Base-by-base conservation (phyloP, 139 green algal species). In the Raphidocelis subcapitata region DNA sequence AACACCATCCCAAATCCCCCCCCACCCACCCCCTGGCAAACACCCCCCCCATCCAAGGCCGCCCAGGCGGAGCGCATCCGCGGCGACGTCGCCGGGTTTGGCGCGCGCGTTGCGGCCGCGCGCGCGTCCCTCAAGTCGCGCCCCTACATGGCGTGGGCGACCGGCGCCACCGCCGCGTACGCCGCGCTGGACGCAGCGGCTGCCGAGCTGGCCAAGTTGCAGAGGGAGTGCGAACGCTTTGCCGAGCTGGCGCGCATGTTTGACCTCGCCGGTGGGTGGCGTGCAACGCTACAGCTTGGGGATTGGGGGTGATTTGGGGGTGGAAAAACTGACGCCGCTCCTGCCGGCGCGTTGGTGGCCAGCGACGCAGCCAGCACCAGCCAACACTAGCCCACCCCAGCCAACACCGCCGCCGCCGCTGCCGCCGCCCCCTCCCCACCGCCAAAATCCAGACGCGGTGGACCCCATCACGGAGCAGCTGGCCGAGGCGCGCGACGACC, bases 201-300 rank as follows among this genome's bases (percentile, higher is more conserved):
- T 12, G 63, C 67, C 10, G 86, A 93, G 70, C 81, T 92, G 46
- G 47, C 76, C 32, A 72, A 87, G 69, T 74, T 88, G 46, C 60
- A 56, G 33, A 76, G 68, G 44, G 82, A 88, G 72, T 82, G 77
- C 32, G 61, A 70, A n/a, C 81, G 81, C 15, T 82, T 85, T 57
- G 59, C 63, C 26, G 79, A 87, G 71, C 85, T 95, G 36, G 86
- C 85, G n/a, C 82, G 90, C 73, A 88, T 93, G 62, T 95, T 97
- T 87, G 92, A 93, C 71, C 94, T 94, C 75, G 79, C 89, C 8
- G 41, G 41, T 49, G 41, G 8, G 41, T 49, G 8, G 41, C 12
- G 41, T 12, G 8, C 12, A 12, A 49, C 12, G 41, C 8, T 49
- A 15, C 81, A 90, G 60, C n/a, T 71, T 3, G 73, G 83, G 20